phyloP scores from a whole-genome alignment of 441 rosid species.

The Codiaeum variegatum region DNA sequence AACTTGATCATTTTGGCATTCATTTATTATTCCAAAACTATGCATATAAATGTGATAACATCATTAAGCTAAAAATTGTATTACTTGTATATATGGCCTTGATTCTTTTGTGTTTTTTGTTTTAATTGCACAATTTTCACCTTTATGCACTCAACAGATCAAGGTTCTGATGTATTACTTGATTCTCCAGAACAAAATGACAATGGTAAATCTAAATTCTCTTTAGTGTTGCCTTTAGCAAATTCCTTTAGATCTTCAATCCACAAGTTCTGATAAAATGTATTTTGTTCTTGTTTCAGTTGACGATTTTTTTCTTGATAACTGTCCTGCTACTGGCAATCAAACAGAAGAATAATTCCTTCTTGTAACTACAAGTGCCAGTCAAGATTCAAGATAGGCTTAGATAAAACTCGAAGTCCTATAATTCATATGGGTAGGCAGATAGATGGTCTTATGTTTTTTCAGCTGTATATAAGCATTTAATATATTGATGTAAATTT shows the following conservation, averaged over 20 bases:
- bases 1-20: too few relatives aligned
- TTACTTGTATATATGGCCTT: background rate
- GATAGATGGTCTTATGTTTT: background rate
- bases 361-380: background rate
- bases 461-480: slow-evolving; percentile 1
- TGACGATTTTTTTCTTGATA: slow-evolving; percentile 15
- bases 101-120: background rate
- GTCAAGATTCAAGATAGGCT: background rate
- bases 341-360: slow-evolving; percentile 1
- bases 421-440: background rate
- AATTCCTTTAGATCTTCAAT: background rate
- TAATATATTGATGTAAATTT: background rate
- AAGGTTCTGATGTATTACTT: background rate
- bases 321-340: background rate
- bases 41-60: background rate
- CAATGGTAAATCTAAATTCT: background rate
- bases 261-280: background rate
- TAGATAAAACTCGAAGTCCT: background rate
- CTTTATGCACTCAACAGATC: background rate
- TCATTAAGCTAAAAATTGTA: background rate
- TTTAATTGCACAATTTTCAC: background rate
- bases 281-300: slow-evolving; percentile 9
- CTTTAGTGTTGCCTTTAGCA: background rate
- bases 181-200: slow-evolving; percentile 2
- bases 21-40: too few relatives aligned